These are phyloP conservation scores for Pouteria glomerata DNA, from an alignment of 148 eudicot species.

Conservation along the genomic window DNA sequence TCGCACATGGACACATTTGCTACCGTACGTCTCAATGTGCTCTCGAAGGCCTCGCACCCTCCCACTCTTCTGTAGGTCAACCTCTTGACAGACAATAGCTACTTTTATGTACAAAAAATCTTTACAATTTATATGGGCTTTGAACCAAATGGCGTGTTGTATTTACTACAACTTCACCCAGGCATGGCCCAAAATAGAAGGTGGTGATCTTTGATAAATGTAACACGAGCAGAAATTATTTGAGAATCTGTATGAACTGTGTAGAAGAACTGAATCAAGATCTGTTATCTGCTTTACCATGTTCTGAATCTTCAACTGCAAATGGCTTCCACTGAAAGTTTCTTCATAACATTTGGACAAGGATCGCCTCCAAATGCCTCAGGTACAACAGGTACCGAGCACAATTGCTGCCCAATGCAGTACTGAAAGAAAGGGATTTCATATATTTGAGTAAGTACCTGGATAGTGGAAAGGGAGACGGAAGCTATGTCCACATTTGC, in stretches of 20 bases:
- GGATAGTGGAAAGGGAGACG: background rate
- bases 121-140: slow-evolving; percentile 19
- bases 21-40: slow-evolving; percentile 19
- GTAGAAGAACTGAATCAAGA: background rate
- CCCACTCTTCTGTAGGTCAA: background rate
- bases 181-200: slow-evolving; percentile 22
- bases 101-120: slow-evolving; percentile 18
- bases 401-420: slow-evolving; percentile 72
- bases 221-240: background rate
- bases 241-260: background rate
- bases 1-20: slow-evolving; percentile 28
- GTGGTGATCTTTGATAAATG: slow-evolving; percentile 14
- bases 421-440: slow-evolving; percentile 38
- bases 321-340: slow-evolving; percentile 80
- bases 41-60: background rate
- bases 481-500: background rate
- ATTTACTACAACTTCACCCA: slow-evolving; percentile 47
- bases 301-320: slow-evolving; percentile 47
- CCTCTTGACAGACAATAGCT: slow-evolving; percentile 4
- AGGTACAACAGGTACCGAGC: slow-evolving; percentile 72
- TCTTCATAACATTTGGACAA: slow-evolving; percentile 94
- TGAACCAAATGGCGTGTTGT: slow-evolving; percentile 32
- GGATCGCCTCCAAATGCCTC: slow-evolving; percentile 91
- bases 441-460: background rate
- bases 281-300: background rate